Evolutionary conservation across 1,139 yeast genomes (phyloP).

Genomic region (Taiozyma sp.): DNA sequence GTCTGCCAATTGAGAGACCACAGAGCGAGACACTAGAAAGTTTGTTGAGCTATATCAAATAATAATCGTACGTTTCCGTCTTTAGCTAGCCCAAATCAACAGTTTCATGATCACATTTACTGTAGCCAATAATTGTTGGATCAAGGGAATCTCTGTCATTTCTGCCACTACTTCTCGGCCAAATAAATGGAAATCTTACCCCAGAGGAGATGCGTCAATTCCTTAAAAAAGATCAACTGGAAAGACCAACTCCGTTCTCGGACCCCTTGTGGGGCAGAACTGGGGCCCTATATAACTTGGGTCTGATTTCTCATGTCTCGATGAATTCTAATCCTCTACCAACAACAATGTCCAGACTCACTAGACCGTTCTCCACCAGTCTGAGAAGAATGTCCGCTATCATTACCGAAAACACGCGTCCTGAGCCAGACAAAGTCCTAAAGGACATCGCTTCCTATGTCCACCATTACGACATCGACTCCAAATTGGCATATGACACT

Average conservation of each 20-base stretch:
- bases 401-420: conserved; percentile 40
- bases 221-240: neutral
- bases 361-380: conserved; percentile 3
- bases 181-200: neutral
- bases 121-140: neutral
- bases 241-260: neutral
- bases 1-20: conserved; percentile 62
- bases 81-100: neutral
- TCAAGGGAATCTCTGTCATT: neutral
- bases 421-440: conserved; percentile 44
- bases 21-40: conserved; percentile 31
- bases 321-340: neutral
- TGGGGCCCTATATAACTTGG: neutral
- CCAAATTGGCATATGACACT: conserved; percentile 45
- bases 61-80: neutral
- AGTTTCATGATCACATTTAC: neutral
- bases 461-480: conserved; percentile 41
- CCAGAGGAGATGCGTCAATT: conserved; percentile 1
- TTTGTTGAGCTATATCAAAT: conserved; percentile 1
- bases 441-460: conserved; percentile 47
- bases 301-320: neutral
- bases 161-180: neutral
- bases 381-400: conserved; percentile 16
- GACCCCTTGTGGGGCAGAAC: neutral
- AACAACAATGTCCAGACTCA: neutral